These are phyloP conservation scores for Myxozyma neotropica DNA, from an alignment of 805 yeast genomes.

Conservation along the genomic window DNA sequence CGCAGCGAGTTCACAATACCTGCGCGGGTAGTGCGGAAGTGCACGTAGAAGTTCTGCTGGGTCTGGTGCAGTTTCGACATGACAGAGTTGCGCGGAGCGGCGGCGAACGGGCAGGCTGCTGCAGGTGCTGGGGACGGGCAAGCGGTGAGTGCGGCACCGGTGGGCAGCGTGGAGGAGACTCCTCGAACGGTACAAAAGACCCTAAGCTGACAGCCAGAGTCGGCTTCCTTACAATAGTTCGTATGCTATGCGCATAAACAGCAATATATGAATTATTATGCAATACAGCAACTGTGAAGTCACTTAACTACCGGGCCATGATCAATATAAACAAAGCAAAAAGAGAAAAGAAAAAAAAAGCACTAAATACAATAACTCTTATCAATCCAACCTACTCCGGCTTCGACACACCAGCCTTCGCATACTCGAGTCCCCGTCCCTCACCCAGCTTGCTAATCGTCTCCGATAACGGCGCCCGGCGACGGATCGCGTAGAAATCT, in stretches of 20 bases:
- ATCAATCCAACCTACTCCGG: not conserved
- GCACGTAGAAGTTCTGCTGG: conserved; percentile 28
- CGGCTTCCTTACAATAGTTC: too few relatives aligned
- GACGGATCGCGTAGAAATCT: conserved; percentile 78
- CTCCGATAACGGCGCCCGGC: conserved; percentile 80
- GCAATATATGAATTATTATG: too few relatives aligned
- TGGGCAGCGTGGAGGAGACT: too few relatives aligned
- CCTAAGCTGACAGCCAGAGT: not conserved
- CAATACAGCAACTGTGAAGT: too few relatives aligned
- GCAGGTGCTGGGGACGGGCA: too few relatives aligned
- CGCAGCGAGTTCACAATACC: not conserved
- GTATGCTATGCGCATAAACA: too few relatives aligned
- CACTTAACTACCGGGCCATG: too few relatives aligned
- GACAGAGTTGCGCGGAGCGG: too few relatives aligned
- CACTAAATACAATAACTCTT: not conserved
- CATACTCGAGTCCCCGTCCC: conserved; percentile 34
- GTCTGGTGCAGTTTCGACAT: conserved; percentile 33
- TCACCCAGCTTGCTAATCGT: conserved; percentile 74
- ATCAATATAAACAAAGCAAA: too few relatives aligned
- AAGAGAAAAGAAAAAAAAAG: not conserved
- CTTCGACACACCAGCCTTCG: conserved; percentile 16
- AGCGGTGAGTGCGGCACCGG: too few relatives aligned
- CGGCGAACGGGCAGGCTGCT: too few relatives aligned
- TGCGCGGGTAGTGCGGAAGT: conserved; percentile 15
- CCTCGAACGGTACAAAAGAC: not conserved